These are phyloP conservation scores for Aspergillus phoenicis DNA, from an alignment of 2,329 filamentous ascomycete genomes.

Conservation along the genomic window DNA sequence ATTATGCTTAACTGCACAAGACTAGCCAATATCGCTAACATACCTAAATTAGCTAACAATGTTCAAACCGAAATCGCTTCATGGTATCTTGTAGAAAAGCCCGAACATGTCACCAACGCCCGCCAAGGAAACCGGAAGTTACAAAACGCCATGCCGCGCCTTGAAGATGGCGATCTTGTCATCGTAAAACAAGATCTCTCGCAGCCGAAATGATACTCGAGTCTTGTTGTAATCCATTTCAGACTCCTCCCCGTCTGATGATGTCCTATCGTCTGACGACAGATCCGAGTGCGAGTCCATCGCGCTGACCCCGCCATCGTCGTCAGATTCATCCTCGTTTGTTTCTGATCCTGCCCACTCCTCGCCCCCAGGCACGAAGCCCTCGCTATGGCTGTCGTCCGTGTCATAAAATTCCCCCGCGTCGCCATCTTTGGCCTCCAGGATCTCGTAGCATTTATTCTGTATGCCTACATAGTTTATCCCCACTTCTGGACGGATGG, in stretches of 20 bases:
- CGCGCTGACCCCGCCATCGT: constrained; percentile 35
- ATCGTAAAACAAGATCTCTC: constrained; percentile 83
- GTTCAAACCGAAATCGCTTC: constrained; percentile 7
- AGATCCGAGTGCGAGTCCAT: constrained; percentile 24
- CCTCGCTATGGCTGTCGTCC: constrained; percentile 51
- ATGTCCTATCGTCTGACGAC: constrained; percentile 28
- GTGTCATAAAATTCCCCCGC: constrained; percentile 38
- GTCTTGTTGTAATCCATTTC: constrained; percentile 42
- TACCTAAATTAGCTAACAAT: not conserved
- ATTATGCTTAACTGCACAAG: not conserved
- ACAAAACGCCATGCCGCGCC: constrained; percentile 64
- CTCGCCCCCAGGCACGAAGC: constrained; percentile 48
- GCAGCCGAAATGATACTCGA: constrained; percentile 59
- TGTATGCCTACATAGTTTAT: constrained; percentile 76
- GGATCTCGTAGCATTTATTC: constrained; percentile 79
- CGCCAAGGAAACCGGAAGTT: constrained; percentile 14
- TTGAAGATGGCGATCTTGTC: constrained; percentile 82
- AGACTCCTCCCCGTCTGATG: constrained; percentile 48
- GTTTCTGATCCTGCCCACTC: constrained; percentile 47
- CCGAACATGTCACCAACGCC: constrained; percentile 13
- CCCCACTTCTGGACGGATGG: constrained; percentile 72
- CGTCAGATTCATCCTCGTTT: constrained; percentile 52
- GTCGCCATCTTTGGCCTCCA: constrained; percentile 59
- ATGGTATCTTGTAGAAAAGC: constrained; percentile 22
- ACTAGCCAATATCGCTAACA: not conserved